phyloP scores from a whole-genome alignment of 2,329 filamentous ascomycete genomes.

The Grosmannia huntii region DNA sequence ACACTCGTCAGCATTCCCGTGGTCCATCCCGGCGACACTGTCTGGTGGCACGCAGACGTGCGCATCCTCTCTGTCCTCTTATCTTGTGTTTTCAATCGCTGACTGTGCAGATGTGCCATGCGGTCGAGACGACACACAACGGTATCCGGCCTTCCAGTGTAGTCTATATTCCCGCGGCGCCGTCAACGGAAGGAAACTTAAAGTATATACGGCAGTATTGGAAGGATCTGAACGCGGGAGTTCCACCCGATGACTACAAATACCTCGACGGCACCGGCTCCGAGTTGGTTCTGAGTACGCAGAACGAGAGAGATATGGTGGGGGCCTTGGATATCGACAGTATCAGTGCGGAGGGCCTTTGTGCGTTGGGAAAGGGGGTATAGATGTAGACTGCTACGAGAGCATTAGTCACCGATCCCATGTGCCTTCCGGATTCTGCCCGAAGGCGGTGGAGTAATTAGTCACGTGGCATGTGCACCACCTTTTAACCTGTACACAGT shows the following conservation, averaged over 20 bases:
- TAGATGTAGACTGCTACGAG: background rate
- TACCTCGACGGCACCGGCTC: background rate
- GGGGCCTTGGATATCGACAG: background rate
- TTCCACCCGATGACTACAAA: background rate
- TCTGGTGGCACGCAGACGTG: constrained; percentile 12
- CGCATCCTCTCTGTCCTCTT: background rate
- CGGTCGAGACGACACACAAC: constrained; percentile 1
- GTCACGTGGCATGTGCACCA: too few relatives aligned
- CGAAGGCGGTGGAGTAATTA: too few relatives aligned
- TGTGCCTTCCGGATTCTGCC: too few relatives aligned
- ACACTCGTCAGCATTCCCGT: constrained; percentile 24
- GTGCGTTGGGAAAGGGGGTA: background rate
- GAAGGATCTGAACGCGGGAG: background rate
- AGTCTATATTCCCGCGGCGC: background rate
- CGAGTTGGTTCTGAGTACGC: background rate
- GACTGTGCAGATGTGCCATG: background rate
- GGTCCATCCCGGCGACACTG: constrained; percentile 24
- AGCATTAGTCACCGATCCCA: too few relatives aligned
- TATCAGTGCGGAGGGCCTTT: background rate
- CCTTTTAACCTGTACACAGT: too few relatives aligned
- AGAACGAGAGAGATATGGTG: background rate
- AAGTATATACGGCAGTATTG: background rate
- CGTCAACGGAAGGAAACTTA: background rate
- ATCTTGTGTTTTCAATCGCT: background rate
- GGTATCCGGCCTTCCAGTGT: background rate